A percentile compares a stretch with the other conserved stretches of the same genome.
phyloP scores from a whole-genome alignment of 495 filamentous ascomycete genomes.

The Aspergillus sclerotiicarbonarius region DNA sequence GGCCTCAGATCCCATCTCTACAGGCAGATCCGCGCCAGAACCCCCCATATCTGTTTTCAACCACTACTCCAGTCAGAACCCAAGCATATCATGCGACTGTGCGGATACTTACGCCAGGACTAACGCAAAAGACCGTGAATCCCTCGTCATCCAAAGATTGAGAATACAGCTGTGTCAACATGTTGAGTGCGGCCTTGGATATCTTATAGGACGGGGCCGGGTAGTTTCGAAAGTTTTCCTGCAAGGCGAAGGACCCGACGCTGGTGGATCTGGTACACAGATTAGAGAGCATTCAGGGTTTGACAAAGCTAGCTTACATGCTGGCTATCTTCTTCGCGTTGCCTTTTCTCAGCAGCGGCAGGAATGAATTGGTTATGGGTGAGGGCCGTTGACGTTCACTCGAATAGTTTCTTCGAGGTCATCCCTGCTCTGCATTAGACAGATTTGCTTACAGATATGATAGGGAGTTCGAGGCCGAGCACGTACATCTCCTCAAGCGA shows the following conservation, averaged over 20 bases:
- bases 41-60: conserved; percentile 49
- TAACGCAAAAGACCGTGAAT: conserved; percentile 45
- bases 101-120: conserved; percentile 21
- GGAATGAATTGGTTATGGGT: conserved; percentile 43
- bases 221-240: conserved; percentile 12
- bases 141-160: conserved; percentile 36
- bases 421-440: conserved; percentile 16
- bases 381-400: conserved; percentile 44
- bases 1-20: conserved; percentile 42
- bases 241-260: conserved; percentile 41
- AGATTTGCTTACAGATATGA: not conserved
- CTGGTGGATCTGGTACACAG: conserved; percentile 41
- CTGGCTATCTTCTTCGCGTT: conserved; percentile 46
- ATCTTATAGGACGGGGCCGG: conserved; percentile 49
- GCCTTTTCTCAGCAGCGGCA: conserved; percentile 47
- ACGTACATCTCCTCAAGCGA: conserved; percentile 36
- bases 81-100: not conserved
- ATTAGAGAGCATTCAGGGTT: not conserved
- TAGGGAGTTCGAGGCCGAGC: not conserved
- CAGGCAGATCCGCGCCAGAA: conserved; percentile 40
- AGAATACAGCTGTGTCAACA: conserved; percentile 49
- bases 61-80: conserved; percentile 34
- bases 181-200: conserved; percentile 51
- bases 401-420: conserved; percentile 38
- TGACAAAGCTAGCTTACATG: conserved; percentile 30